A percentile compares a stretch with the other conserved stretches of the same genome.
Evolutionary conservation across 352 stramenopile species (phyloP).

Genomic region (Globisporangium rhizosaccharum): DNA sequence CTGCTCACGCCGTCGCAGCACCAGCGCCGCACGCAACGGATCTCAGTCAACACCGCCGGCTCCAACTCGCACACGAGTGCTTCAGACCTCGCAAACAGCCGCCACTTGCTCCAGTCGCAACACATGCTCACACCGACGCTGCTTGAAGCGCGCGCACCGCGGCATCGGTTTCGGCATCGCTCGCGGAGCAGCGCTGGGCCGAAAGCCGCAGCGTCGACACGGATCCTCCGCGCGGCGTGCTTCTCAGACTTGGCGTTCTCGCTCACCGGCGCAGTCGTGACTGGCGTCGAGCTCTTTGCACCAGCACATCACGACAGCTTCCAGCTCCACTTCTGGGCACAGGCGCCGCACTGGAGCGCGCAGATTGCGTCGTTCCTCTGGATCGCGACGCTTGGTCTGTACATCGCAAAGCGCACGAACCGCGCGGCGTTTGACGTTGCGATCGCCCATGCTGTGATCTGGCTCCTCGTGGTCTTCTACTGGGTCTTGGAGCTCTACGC

Average conservation of each 20-base stretch:
- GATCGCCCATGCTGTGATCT: conserved; percentile 74
- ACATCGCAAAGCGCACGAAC: conserved; percentile 62
- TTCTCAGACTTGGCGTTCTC: conserved; percentile 71
- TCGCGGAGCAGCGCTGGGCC: conserved; percentile 26
- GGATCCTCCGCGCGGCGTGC: conserved; percentile 64
- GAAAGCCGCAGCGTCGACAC: conserved; percentile 47
- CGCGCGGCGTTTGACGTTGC: conserved; percentile 59
- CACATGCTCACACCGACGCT: not conserved
- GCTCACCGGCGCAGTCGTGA: conserved; percentile 50
- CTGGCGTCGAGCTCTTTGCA: conserved; percentile 44
- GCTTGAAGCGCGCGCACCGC: conserved; percentile 13
- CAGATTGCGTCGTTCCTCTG: conserved; percentile 79
- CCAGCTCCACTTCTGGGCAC: conserved; percentile 64
- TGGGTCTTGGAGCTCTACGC: conserved; percentile 71
- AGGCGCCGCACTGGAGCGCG: conserved; percentile 67
- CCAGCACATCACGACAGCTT: conserved; percentile 24
- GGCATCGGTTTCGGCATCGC: conserved; percentile 21
- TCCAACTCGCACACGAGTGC: conserved; percentile 29
- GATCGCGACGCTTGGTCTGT: conserved; percentile 65
- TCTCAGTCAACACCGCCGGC: conserved; percentile 8
- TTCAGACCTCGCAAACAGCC: conserved; percentile 21
- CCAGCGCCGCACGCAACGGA: conserved; percentile 8
- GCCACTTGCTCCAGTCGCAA: conserved; percentile 11
- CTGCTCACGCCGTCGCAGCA: conserved; percentile 6
- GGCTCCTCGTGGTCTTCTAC: conserved; percentile 73